phyloP scores from a whole-genome alignment of 164 flowering plant genomes.

The Vitis rotundifolia region DNA sequence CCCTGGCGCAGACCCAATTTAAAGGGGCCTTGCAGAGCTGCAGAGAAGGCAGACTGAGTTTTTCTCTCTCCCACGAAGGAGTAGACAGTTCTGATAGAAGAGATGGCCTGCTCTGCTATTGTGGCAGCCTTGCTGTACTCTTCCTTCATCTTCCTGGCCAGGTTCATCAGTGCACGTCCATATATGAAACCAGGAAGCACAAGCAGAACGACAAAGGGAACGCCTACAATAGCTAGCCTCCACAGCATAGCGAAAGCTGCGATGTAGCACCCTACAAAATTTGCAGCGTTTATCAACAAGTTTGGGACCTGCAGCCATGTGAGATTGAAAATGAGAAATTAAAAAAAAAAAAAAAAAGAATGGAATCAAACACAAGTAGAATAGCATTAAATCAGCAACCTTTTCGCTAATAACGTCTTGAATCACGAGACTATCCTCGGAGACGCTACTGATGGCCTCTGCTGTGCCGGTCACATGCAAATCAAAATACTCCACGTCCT shows the following conservation, averaged over 20 bases:
- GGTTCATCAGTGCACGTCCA: constrained; percentile 59
- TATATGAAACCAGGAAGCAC: constrained; percentile 83
- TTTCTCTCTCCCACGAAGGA: constrained; percentile 77
- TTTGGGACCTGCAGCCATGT: constrained; percentile 56
- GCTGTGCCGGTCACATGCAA: constrained; percentile 20
- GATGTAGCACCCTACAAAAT: constrained; percentile 59
- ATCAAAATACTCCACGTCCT: constrained; percentile 25
- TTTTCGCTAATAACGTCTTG: constrained; percentile 27
- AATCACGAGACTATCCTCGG: constrained; percentile 21
- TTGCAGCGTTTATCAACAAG: constrained; percentile 62
- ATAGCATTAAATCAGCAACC: not conserved
- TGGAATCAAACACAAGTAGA: too few species aligned
- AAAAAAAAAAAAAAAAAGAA: too few species aligned
- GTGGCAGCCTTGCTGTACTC: constrained; percentile 68
- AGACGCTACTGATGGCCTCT: constrained; percentile 22
- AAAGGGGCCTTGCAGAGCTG: constrained; percentile 63
- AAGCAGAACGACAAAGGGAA: constrained; percentile 62
- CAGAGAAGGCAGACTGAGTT: constrained; percentile 52
- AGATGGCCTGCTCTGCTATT: constrained; percentile 79
- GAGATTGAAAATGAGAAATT: not conserved
- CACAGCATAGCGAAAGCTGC: constrained; percentile 59
- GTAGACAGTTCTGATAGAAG: constrained; percentile 81
- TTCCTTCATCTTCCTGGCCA: constrained; percentile 56
- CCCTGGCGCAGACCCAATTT: constrained; percentile 71
- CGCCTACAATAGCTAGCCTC: constrained; percentile 71